Conservation (phyloP, 2,329 filamentous ascomycete species). For the Pleomassaria siparia region DNA sequence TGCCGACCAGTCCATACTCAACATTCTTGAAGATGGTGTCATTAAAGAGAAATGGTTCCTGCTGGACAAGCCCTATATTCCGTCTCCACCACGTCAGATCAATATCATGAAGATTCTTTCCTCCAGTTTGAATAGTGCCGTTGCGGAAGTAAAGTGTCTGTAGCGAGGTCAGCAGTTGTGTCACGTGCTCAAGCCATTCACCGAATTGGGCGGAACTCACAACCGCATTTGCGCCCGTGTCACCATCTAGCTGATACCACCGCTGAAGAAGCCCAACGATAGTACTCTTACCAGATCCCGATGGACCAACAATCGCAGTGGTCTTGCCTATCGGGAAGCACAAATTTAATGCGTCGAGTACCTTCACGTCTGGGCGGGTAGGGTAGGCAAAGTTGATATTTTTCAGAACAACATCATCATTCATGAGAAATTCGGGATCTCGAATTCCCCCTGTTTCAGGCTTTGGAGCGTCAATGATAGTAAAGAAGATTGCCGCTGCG, state of each 20-base stretch:
- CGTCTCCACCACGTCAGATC: slow-evolving; percentile 87
- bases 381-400: slow-evolving; percentile 90
- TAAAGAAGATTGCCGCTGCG: slow-evolving; percentile 10
- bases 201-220: neutral
- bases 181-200: neutral
- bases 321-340: slow-evolving; percentile 81
- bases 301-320: slow-evolving; percentile 88
- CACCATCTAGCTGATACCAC: slow-evolving; percentile 66
- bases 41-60: slow-evolving; percentile 31
- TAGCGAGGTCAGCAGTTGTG: slow-evolving; percentile 47
- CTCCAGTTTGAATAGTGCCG: slow-evolving; percentile 1
- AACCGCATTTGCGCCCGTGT: slow-evolving; percentile 31
- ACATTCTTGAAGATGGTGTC: slow-evolving; percentile 67
- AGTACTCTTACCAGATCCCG: slow-evolving; percentile 88
- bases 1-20: slow-evolving; percentile 73
- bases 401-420: slow-evolving; percentile 66
- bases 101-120: slow-evolving; percentile 61
- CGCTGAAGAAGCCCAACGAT: slow-evolving; percentile 87
- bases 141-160: slow-evolving; percentile 5
- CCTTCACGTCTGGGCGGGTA: slow-evolving; percentile 79
- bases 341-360: slow-evolving; percentile 80
- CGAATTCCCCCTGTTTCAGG: neutral
- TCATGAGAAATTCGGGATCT: slow-evolving; percentile 10
- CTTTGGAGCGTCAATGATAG: slow-evolving; percentile 15
- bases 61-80: slow-evolving; percentile 75